Percentiles rank a stretch among this genome's conserved stretches.
phyloP scores from a whole-genome alignment of 164 flowering plant species.

The Cinnamomum micranthum region DNA sequence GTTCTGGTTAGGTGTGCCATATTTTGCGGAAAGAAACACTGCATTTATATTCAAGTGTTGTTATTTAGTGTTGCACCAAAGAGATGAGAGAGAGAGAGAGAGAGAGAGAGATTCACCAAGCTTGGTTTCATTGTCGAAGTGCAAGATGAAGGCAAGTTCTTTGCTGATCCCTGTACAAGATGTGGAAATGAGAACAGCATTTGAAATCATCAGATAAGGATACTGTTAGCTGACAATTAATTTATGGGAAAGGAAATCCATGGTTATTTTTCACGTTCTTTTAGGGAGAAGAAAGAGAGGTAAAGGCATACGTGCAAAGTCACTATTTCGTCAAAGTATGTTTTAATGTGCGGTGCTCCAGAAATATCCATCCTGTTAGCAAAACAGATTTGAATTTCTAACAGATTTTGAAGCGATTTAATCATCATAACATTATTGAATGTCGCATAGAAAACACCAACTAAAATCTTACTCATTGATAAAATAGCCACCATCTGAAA shows the following conservation, averaged over 20 bases:
- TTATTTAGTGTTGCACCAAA: not conserved
- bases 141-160: slow-evolving; percentile 67
- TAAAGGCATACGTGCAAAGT: slow-evolving; percentile 44
- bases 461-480: slow-evolving; percentile 70
- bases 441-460: not conserved
- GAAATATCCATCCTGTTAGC: slow-evolving; percentile 53
- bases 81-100: not conserved
- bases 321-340: slow-evolving; percentile 53
- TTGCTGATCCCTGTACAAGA: slow-evolving; percentile 62
- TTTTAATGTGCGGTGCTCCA: slow-evolving; percentile 51
- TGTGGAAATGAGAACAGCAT: not conserved
- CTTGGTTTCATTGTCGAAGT: slow-evolving; percentile 58
- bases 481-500: slow-evolving; percentile 89
- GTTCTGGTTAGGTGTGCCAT: slow-evolving; percentile 47
- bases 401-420: not conserved
- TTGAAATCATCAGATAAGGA: not conserved
- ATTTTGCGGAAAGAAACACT: slow-evolving; percentile 96
- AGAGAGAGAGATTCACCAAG: slow-evolving; percentile 34
- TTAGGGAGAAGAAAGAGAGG: not conserved
- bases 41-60: slow-evolving; percentile 17
- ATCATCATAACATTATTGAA: no score
- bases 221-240: not conserved
- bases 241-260: not conserved
- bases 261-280: no score
- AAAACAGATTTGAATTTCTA: not conserved